Conservation (phyloP, 495 filamentous ascomycete genomes). For the Choiromyces venosus region DNA sequence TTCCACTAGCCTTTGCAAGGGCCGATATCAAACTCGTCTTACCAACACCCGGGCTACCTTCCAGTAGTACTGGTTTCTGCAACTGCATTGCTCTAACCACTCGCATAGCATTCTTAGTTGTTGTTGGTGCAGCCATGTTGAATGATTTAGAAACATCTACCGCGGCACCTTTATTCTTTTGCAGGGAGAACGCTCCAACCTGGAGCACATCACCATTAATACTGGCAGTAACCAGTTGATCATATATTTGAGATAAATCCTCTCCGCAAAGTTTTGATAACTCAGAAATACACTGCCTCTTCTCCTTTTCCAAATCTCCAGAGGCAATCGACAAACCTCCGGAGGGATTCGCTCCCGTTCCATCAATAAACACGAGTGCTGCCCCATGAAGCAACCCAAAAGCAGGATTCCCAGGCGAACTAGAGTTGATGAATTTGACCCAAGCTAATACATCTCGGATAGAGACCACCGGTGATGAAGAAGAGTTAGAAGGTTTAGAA, state of each 20-base stretch:
- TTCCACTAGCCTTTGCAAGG: slow-evolving; percentile 69
- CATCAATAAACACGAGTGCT: slow-evolving; percentile 92
- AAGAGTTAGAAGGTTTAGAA: slow-evolving; percentile 60
- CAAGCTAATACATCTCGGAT: slow-evolving; percentile 85
- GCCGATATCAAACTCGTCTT: slow-evolving; percentile 91
- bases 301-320: slow-evolving; percentile 51
- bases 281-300: slow-evolving; percentile 64
- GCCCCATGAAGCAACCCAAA: slow-evolving; percentile 76
- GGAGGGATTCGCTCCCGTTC: slow-evolving; percentile 87
- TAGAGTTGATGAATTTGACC: slow-evolving; percentile 85
- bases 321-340: slow-evolving; percentile 62
- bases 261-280: slow-evolving; percentile 60
- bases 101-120: slow-evolving; percentile 79
- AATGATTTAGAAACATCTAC: slow-evolving; percentile 55
- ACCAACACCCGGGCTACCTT: slow-evolving; percentile 93
- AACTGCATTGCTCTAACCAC: slow-evolving; percentile 86
- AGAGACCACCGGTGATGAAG: slow-evolving; percentile 59
- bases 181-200: slow-evolving; percentile 69
- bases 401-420: slow-evolving; percentile 47
- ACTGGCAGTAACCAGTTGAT: slow-evolving; percentile 43
- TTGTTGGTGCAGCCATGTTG: slow-evolving; percentile 81
- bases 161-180: slow-evolving; percentile 47
- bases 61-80: slow-evolving; percentile 82
- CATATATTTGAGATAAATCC: slow-evolving; percentile 61
- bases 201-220: slow-evolving; percentile 50